phyloP scores from a whole-genome alignment of 1,139 yeast species.

The Sugiyamaella castrensis region DNA sequence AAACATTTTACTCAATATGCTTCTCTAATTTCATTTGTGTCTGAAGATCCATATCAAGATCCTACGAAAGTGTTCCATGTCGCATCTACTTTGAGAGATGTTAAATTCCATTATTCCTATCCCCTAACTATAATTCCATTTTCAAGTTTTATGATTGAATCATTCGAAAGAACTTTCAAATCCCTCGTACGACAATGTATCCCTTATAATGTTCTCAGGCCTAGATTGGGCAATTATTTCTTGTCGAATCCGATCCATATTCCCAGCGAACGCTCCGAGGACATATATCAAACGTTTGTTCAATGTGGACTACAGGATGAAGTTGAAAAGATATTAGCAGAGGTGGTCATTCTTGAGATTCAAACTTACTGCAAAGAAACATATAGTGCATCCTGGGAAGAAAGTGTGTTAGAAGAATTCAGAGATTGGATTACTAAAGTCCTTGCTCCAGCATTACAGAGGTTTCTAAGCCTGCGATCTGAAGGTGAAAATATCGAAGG shows the following conservation, averaged over 20 bases:
- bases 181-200: conserved; percentile 8
- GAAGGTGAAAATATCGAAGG: neutral
- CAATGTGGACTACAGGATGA: conserved; percentile 8
- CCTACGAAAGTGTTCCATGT: conserved; percentile 5
- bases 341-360: conserved; percentile 7
- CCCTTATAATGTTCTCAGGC: conserved; percentile 1
- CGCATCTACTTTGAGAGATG: conserved; percentile 9
- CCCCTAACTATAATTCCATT: conserved; percentile 7
- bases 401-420: conserved; percentile 19
- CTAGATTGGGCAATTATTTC: conserved; percentile 1
- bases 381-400: conserved; percentile 4
- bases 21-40: neutral
- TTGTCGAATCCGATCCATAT: conserved; percentile 1
- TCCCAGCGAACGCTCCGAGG: neutral
- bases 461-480: neutral
- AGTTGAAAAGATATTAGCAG: conserved; percentile 11
- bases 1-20: conserved; percentile 26
- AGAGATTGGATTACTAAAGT: conserved; percentile 19
- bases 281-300: conserved; percentile 1
- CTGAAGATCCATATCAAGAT: conserved; percentile 7
- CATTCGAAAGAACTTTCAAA: conserved; percentile 3
- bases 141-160: conserved; percentile 1
- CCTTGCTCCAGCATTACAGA: conserved; percentile 1
- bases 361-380: conserved; percentile 3
- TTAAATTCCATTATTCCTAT: conserved; percentile 4